These are phyloP conservation scores for Eutypella sp. DNA, from an alignment of 2,329 filamentous ascomycete genomes.

Conservation along the genomic window DNA sequence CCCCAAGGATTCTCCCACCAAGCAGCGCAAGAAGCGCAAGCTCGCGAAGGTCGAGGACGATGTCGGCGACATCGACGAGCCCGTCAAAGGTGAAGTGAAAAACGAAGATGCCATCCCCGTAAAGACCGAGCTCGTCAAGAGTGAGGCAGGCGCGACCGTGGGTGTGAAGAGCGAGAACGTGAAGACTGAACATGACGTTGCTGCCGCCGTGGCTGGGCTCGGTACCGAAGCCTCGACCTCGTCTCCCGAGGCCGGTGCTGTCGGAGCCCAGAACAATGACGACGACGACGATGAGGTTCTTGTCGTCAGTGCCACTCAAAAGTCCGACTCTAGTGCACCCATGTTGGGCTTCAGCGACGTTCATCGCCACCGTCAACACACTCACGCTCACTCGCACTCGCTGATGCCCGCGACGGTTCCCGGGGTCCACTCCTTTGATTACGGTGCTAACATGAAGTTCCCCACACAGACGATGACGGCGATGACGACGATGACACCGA, in stretches of 20 bases:
- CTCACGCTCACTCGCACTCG: conserved; percentile 13
- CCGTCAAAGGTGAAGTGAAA: conserved; percentile 26
- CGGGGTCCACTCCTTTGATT: conserved; percentile 21
- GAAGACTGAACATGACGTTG: conserved; percentile 22
- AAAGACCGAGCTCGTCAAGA: conserved; percentile 20
- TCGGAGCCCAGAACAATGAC: conserved; percentile 8
- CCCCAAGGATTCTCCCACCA: conserved; percentile 14
- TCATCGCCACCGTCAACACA: conserved; percentile 10
- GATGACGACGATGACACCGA: conserved; percentile 2
- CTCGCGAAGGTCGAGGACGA: conserved; percentile 31
- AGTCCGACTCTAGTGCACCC: conserved; percentile 1
- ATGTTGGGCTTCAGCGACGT: neutral
- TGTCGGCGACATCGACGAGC: conserved; percentile 28
- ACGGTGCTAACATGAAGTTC: conserved; percentile 23
- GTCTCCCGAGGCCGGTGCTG: conserved; percentile 6
- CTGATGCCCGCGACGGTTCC: conserved; percentile 11
- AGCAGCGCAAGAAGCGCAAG: conserved; percentile 25
- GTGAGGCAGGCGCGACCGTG: neutral
- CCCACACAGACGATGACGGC: conserved; percentile 1
- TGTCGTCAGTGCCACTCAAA: conserved; percentile 22
- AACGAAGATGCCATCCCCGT: conserved; percentile 23
- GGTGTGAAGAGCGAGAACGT: conserved; percentile 8
- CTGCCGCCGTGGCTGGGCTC: conserved; percentile 2
- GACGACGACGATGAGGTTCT: conserved; percentile 27
- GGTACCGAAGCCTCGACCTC: too few relatives aligned